These are phyloP conservation scores for Torrubiellomyces zombiae DNA, from an alignment of 2,329 filamentous ascomycete species.

Conservation along the genomic window DNA sequence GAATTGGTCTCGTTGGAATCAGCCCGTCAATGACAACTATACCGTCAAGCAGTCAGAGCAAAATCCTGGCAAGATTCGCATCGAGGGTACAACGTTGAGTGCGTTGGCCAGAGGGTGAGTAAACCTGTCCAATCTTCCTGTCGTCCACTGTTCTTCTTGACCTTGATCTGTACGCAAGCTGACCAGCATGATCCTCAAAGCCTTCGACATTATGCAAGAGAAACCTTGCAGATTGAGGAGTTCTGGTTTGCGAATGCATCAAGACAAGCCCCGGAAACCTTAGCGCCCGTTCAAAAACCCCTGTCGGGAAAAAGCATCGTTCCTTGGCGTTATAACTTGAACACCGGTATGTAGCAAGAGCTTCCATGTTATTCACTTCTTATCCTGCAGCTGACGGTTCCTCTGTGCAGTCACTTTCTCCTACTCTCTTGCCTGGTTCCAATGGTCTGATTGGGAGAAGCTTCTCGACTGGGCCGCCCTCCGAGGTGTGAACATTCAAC, in stretches of 20 bases:
- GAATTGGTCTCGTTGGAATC: conserved; percentile 8
- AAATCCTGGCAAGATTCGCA: conserved; percentile 6
- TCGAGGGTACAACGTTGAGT: conserved; percentile 8
- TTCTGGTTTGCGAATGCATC: conserved; percentile 6
- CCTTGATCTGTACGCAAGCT: too few relatives aligned
- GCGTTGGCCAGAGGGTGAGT: conserved; percentile 9
- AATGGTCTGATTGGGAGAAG: conserved; percentile 35
- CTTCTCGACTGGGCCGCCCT: conserved; percentile 36
- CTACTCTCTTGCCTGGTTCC: conserved; percentile 32
- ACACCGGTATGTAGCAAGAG: conserved; percentile 19
- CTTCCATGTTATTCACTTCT: too few relatives aligned
- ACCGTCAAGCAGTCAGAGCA: conserved; percentile 3
- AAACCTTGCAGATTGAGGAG: conserved; percentile 6
- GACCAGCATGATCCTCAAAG: too few relatives aligned
- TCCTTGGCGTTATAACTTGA: conserved; percentile 26
- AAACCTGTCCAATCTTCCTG: not conserved
- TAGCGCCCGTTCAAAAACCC: conserved; percentile 3
- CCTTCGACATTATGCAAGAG: conserved; percentile 8
- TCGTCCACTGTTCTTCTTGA: too few relatives aligned
- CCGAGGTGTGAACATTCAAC: conserved; percentile 31
- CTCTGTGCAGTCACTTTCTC: conserved; percentile 36
- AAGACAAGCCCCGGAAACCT: not conserved
- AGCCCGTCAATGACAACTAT: conserved; percentile 8
- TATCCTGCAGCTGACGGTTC: too few relatives aligned
- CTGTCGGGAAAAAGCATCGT: conserved; percentile 6